Base-by-base conservation (phyloP, 441 rosid genomes). In the Macaranga tanarius region DNA sequence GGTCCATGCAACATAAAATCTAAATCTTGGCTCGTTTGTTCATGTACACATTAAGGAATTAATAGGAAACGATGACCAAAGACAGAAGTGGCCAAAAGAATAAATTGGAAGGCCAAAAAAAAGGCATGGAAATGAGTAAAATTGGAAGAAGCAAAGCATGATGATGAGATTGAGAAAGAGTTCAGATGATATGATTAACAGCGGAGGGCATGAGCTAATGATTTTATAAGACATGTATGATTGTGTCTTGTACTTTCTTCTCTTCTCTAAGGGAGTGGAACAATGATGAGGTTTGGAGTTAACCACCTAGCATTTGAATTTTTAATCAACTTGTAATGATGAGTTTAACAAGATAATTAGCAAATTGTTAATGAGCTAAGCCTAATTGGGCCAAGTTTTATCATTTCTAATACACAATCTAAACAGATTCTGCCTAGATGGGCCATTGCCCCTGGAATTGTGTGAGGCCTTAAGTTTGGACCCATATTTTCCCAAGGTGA, bases 201-300 rank as follows among this genome's bases (percentile, higher is more conserved):
- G 80, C 73, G 71, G 80, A 77, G 76, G 80, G 76, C 20, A 69
- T 60, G 73, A 52, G 77, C 61, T 67, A 62, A 81, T 83, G 79
- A 79, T 80, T 80, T 75, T 64, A 72, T 62, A 75, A 79, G 86
- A 78, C 76, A 76, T 63, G 26, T 55, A 83, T 87, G 62, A 84
- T 86, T 79, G 74, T 87, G 86, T 84, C 81, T 78, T 78, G 86
- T 82, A 80, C 84, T 84, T 86, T 62, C 64, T 75, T 70, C 74
- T 75, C 69, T 79, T 55, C 78, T 73, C 48, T 76, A 78, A 82
- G 76, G 45, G 12, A 76, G 56, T 48, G 68, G 34, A 62, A 76
- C 48, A 62, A 81, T 81, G 20, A 81, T 66, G 74, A 68, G 79
- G 72, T 74, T 64, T 73, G 13, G 4, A 69, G 20, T 62, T 74